Percentiles rank a stretch among this genome's conserved stretches.
Evolutionary conservation across 2,329 filamentous ascomycete species (phyloP).

Genomic region (Trichoderma koningiopsis): DNA sequence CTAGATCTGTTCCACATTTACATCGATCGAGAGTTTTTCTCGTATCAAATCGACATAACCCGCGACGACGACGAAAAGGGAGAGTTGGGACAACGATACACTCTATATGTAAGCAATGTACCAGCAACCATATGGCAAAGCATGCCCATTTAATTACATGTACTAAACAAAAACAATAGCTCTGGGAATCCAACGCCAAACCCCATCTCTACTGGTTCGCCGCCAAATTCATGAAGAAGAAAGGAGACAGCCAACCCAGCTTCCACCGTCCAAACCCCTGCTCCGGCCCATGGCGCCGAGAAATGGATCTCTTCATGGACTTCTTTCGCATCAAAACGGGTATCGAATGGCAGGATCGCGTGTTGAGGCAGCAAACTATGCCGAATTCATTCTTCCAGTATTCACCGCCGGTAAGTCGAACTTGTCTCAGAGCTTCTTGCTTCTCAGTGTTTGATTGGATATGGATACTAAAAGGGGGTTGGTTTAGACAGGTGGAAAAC

Average conservation of each 20-base stretch:
- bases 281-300: conserved; percentile 44
- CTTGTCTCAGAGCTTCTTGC: neutral
- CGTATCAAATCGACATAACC: conserved; percentile 64
- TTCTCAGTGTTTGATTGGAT: too few species aligned
- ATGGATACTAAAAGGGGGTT: neutral
- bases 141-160: neutral
- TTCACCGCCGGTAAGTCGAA: conserved; percentile 45
- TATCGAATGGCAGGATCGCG: conserved; percentile 60
- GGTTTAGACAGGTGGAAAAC: conserved; percentile 41
- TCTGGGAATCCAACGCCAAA: conserved; percentile 65
- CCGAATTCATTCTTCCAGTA: conserved; percentile 46
- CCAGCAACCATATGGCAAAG: neutral
- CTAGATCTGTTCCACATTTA: conserved; percentile 68
- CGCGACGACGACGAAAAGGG: conserved; percentile 50
- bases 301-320: conserved; percentile 53
- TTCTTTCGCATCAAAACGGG: conserved; percentile 63
- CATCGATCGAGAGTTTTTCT: conserved; percentile 61
- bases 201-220: conserved; percentile 65
- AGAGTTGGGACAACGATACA: conserved; percentile 59
- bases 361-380: conserved; percentile 40
- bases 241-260: conserved; percentile 40
- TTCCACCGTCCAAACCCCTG: conserved; percentile 45
- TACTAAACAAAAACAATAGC: conserved; percentile 44
- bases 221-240: conserved; percentile 51
- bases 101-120: conserved; percentile 55